Base-by-base conservation (phyloP, 768 basidiomycete genomes). In the Termitomyces titanicus region DNA sequence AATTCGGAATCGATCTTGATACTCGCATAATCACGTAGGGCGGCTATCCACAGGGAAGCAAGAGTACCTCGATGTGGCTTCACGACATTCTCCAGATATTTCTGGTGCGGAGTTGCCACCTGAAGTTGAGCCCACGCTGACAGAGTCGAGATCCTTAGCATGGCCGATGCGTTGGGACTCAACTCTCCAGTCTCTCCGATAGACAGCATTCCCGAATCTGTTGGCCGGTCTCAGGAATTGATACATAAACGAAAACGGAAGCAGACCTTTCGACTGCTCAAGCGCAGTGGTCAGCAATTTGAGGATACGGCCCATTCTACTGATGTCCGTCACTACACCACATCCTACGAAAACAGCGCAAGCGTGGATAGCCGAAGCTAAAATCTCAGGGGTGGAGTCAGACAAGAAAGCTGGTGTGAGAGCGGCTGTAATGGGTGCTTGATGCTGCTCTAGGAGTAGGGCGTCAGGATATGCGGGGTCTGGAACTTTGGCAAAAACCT, bases 361-460 rank as follows among this genome's bases (percentile, higher is more conserved):
- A 10, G 94, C 89, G 65, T 94, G 85, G 17, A 98, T 86, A 1
- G 94, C 96, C 24, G 91, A 87, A 0, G 95, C 92, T 38, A 98
- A 66, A 31, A 98, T 95, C 67, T 99, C 96, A 0, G 96, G 96
- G 0, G 94, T 93, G 0, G 94, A 92, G 66, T 98, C 97, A 0
- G 92, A 80, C 1, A 93, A 94, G 65, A 99, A 98, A 0, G 95
- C 94, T 0, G 97, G 96, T 0, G 96, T 98, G 17, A 98, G 79
- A 0, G 97, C 97, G 18, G 97, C 94, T 2, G 96, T 97, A 56
- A 99, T 96, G 0, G 97, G 96, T 0, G 97, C 96, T 72, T 99
- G 97, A 69, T 97, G 90, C 68, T 99, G 97, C 66, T 99, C 96
- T 12, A 99, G 81, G 3, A 99, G 75, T 5, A 95, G 76, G 0